A percentile compares a stretch with the other conserved stretches of the same genome.
Conservation (phyloP, 202 grass and related monocot species). For the Saccharum hybrid region DNA sequence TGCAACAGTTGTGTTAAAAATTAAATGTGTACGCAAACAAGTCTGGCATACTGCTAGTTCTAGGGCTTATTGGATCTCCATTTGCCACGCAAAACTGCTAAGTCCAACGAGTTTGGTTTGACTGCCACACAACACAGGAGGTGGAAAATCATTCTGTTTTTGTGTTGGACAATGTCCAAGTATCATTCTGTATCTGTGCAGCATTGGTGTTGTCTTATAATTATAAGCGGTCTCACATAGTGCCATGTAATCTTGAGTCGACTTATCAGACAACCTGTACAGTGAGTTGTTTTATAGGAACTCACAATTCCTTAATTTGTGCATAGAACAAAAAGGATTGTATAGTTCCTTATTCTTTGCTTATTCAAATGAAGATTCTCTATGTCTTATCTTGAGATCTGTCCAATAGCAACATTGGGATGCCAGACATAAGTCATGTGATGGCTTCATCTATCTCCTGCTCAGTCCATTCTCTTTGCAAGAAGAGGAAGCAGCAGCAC, state of each 20-base stretch:
- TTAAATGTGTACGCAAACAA: constrained; percentile 1
- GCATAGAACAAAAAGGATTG: background rate
- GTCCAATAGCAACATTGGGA: background rate
- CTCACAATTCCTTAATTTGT: background rate
- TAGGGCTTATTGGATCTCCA: background rate
- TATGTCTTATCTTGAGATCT: background rate
- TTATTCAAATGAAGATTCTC: background rate
- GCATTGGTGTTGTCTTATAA: background rate
- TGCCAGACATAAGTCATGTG: background rate
- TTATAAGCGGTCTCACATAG: background rate
- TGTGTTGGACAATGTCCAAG: background rate
- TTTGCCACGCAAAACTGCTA: background rate
- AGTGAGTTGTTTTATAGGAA: background rate
- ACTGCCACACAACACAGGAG: background rate
- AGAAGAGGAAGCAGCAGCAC: background rate
- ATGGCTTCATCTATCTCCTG: background rate
- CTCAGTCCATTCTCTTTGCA: background rate
- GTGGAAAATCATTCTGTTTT: background rate
- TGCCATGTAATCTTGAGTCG: background rate
- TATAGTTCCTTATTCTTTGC: background rate
- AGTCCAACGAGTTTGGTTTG: background rate
- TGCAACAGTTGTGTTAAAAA: background rate
- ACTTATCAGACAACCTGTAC: background rate
- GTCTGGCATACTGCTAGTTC: background rate
- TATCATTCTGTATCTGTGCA: background rate